A percentile compares a stretch with the other conserved stretches of the same genome.
These are phyloP conservation scores for Diaporthe sp. DNA, from an alignment of 2,329 filamentous ascomycete species.

Conservation along the genomic window DNA sequence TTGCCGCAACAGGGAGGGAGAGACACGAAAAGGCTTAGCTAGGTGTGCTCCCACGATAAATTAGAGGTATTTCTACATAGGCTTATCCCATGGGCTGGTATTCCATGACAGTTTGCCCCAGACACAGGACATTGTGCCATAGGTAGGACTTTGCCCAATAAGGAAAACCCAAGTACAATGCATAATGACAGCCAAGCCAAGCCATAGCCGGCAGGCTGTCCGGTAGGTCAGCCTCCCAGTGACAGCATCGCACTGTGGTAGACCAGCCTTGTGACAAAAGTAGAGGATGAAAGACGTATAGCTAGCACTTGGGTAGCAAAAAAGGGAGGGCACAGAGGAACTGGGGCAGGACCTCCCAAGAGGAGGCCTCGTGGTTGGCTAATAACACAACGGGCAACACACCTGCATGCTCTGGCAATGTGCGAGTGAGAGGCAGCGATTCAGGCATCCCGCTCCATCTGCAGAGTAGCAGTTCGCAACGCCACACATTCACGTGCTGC, in stretches of 20 bases:
- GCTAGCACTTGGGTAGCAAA: neutral
- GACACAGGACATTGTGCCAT: neutral
- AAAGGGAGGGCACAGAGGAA: neutral
- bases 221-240: neutral
- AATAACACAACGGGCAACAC: neutral
- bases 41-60: neutral
- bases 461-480: slow-evolving; percentile 3
- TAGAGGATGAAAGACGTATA: neutral
- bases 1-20: neutral
- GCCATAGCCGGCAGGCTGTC: neutral
- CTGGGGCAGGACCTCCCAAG: neutral
- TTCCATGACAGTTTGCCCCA: neutral
- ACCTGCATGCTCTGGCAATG: neutral
- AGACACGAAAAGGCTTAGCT: neutral
- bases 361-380: slow-evolving; percentile 4
- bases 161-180: neutral
- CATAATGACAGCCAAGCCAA: neutral
- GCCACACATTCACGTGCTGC: slow-evolving; percentile 17
- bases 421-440: neutral
- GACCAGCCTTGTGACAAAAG: neutral
- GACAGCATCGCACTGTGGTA: neutral
- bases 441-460: neutral
- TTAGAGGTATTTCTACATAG: neutral
- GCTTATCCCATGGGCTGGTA: too few relatives aligned
- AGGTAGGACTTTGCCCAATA: neutral